These are phyloP conservation scores for Ogataea wickerhamii DNA, from an alignment of 805 yeast species.

Conservation along the genomic window DNA sequence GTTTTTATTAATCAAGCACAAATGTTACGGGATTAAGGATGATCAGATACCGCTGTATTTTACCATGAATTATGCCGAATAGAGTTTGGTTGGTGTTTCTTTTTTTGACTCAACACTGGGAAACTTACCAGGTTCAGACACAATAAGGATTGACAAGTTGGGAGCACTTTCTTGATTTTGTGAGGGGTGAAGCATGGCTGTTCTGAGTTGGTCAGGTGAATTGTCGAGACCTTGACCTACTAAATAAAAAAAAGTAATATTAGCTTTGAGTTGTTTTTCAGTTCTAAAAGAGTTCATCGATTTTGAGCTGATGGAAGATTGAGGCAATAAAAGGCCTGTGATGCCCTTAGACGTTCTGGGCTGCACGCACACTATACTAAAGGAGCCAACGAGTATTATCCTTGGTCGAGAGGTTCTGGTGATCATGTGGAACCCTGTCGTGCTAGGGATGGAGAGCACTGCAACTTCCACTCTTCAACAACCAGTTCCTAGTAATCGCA, in stretches of 20 bases:
- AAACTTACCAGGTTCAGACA: conserved; percentile 6
- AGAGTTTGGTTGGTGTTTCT: conserved; percentile 7
- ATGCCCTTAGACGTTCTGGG: conserved; percentile 11
- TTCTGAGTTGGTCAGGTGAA: no score
- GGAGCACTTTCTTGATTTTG: no score
- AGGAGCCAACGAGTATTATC: conserved; percentile 10
- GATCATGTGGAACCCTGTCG: conserved; percentile 7
- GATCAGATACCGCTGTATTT: conserved; percentile 7
- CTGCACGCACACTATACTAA: conserved; percentile 10
- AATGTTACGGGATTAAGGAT: conserved; percentile 6
- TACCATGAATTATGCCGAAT: conserved; percentile 6
- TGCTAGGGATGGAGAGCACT: conserved; percentile 10
- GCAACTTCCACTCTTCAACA: conserved; percentile 7
- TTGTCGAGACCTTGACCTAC: conserved; percentile 11
- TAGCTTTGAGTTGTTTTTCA: conserved; percentile 8
- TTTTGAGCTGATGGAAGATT: conserved; percentile 11
- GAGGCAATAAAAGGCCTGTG: conserved; percentile 12
- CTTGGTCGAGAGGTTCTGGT: conserved; percentile 8
- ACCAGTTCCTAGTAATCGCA: conserved; percentile 6
- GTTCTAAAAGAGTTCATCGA: conserved; percentile 9
- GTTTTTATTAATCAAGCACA: conserved; percentile 6
- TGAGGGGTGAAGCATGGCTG: no score
- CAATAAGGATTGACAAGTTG: no score
- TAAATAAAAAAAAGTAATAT: conserved; percentile 9
- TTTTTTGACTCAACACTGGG: conserved; percentile 6